Conservation (phyloP, 139 green algal species). For the Mesotaenium endlicherianum region DNA sequence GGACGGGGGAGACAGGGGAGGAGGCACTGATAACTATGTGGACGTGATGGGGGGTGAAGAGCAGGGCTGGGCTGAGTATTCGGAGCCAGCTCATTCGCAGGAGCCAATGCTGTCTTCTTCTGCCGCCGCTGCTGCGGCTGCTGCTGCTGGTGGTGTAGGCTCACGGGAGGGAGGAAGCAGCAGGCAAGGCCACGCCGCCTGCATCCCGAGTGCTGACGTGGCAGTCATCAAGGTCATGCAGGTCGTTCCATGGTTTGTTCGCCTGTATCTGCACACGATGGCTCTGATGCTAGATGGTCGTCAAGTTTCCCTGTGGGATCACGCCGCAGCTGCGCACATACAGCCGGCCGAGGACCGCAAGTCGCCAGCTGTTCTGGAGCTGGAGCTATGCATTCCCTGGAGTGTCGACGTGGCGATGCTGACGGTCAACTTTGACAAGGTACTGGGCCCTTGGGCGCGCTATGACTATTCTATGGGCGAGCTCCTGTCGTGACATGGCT, state of each 20-base stretch:
- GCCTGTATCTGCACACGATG: constrained; percentile 72
- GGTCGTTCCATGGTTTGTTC: constrained; percentile 78
- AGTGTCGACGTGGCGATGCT: constrained; percentile 44
- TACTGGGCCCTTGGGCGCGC: too few relatives aligned
- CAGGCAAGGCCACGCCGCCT: too few relatives aligned
- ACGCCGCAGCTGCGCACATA: background rate
- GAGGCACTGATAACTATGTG: too few relatives aligned
- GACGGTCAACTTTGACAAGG: constrained; percentile 67
- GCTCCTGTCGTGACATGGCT: background rate
- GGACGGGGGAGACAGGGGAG: too few relatives aligned
- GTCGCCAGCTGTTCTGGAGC: constrained; percentile 58
- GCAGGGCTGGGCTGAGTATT: too few relatives aligned
- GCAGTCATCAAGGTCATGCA: constrained; percentile 35
- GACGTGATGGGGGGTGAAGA: too few relatives aligned
- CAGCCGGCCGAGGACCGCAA: constrained; percentile 58
- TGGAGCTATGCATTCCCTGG: constrained; percentile 58
- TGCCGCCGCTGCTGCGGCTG: background rate
- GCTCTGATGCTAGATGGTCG: constrained; percentile 63
- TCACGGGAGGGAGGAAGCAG: too few relatives aligned
- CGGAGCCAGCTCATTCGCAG: too few relatives aligned
- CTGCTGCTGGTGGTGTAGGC: background rate
- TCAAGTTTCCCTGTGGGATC: constrained; percentile 11
- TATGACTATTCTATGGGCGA: too few relatives aligned
- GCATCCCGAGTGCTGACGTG: background rate
- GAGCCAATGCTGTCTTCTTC: too few relatives aligned